Evolutionary conservation across 2,329 filamentous ascomycete species (phyloP).

Genomic region (Leptodontidium sp.): DNA sequence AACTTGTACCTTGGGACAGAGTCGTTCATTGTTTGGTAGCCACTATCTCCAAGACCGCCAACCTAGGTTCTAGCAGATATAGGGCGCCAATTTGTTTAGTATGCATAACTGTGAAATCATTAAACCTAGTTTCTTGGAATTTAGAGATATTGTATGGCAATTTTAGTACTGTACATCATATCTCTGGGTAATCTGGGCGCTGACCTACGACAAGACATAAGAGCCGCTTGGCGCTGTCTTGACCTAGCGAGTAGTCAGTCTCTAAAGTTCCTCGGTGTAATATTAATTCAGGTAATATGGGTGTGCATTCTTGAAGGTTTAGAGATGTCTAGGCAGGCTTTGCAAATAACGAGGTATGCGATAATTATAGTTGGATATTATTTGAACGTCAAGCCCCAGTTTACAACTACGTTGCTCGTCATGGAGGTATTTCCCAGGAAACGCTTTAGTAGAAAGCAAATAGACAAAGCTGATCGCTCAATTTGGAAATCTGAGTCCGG

Average conservation of each 20-base stretch:
- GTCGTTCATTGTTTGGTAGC: not conserved
- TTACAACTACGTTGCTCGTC: no score
- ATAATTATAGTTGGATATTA: no score
- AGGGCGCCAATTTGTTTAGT: not conserved
- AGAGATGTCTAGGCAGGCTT: no score
- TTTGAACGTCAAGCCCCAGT: no score
- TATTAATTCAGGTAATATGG: not conserved
- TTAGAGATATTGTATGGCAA: no score
- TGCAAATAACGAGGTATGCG: no score
- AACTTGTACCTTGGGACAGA: not conserved
- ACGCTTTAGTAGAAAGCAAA: not conserved
- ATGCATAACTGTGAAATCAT: not conserved
- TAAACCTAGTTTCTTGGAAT: not conserved
- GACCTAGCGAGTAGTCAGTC: not conserved
- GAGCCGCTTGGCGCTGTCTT: not conserved
- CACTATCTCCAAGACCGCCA: not conserved
- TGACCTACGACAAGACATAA: constrained; percentile 8
- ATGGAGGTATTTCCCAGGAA: no score
- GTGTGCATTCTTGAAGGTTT: not conserved
- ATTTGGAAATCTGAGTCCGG: no score
- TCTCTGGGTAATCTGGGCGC: constrained; percentile 8
- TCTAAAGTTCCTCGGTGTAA: not conserved
- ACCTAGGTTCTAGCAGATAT: not conserved
- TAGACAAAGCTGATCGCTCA: no score
- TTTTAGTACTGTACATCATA: not conserved